Base-by-base conservation (phyloP, 768 basidiomycete species). In the Rhodosporidiobolus odoratus region DNA sequence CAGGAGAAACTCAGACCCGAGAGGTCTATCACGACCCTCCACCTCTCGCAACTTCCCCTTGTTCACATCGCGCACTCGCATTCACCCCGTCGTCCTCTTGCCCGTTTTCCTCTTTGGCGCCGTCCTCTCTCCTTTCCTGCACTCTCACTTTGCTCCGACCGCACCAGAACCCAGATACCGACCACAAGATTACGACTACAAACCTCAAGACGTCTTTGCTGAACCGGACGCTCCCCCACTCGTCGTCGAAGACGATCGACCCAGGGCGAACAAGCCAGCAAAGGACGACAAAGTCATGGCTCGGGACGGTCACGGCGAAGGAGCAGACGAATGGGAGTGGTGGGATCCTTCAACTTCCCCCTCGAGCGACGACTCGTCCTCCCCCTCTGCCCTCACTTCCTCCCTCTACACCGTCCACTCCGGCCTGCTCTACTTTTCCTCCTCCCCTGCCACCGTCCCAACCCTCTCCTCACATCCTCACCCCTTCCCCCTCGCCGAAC, bases 71-170 rank as follows among this genome's bases (percentile, higher is more conserved):
- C 68, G 68, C 47, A 40, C 65, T 15, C 62, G 73, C 13, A 41
- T 74, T 19, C 73, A 74, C 54, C 73, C 73, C 30, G 41, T 74
- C 61, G 40, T 70, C 58, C 68, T 74, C 38, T 34, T 74, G 34
- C 73, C 73, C 61, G 68, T 74, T 62, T 74, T 74, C 65, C 62
- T 74, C 58, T 41, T 64, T 47, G 73, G 73, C 41, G 40, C 53
- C 52, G 19, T 63, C 45, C 57, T 69, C 50, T 38, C 68, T 0
- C 68, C 68, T 30, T 65, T 56, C 37, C 5, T 54, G 53, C 8
- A 32, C 2, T 21, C 3, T 3, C 23, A 50, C 17, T 27, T 57
- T 35, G 17, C 25, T 0, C 7, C 2, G 13, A 17, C 12, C 52
- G 41, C 30, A 23, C 52, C 40, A 17, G 69, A 66, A 4, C 72